Base-by-base conservation (phyloP, 192 early-diverging fungal genomes). In the Umbelopsis sp. region DNA sequence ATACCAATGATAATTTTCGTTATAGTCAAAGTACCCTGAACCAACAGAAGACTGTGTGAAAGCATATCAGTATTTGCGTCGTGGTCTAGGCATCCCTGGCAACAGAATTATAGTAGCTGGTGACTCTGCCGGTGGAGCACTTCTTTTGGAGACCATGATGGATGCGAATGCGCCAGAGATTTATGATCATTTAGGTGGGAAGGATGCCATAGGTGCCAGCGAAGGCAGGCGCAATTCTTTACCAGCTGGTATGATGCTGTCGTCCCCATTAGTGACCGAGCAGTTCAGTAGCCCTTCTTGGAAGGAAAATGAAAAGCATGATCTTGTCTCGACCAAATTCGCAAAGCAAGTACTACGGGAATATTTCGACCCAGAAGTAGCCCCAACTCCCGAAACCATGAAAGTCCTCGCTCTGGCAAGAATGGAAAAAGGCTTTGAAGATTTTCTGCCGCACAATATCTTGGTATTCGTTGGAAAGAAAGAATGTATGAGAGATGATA, bases 111-210 rank as follows among this genome's bases (percentile, higher is more conserved):
- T 77, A 8, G 46, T 74, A 0, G 37, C 48, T 1, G 76, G 76
- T 18, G 76, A 77, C 46, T 77, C 76, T 9, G 70, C 68, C 7
- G 76, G 76, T 41, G 76, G 55, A 41, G 64, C 76, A 2, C 44
- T 77, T 15, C 49, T 55, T 6, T 55, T 73, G 10, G 76, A 73
- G 46, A 69, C 70, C 5, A 48, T 77, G 7, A 69, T 72, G n/a
- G 44, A 67, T n/a, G 18, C 49, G 1, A 47, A 73, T 37, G 71
- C 70, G 15, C 76, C 76, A 50, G 53, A 71, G 10, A 11, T 55
- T 1, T 71, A 55, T 21, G 51, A 61, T 61, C 50, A 46, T 46
- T 33, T 50, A n/a, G 48, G 53, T 15, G 52, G 55, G 2, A 21
- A 49, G 0, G 51, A 65, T 13, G 58, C 68, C 21, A 46, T 51